phyloP scores from a whole-genome alignment of 2,329 filamentous ascomycete species.

The Colletotrichum magnum region DNA sequence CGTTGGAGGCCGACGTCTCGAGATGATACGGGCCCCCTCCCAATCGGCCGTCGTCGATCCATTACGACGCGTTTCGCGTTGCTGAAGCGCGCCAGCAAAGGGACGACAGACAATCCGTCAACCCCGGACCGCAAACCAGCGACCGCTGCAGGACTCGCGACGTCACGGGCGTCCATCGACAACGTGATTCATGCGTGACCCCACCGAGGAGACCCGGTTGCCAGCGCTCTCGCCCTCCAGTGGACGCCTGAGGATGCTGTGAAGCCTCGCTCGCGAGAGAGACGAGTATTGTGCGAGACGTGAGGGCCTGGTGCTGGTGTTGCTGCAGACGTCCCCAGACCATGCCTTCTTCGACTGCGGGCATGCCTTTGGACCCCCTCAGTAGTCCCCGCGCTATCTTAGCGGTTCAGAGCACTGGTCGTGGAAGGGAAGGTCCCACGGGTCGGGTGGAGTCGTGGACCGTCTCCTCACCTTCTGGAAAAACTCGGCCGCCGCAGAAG shows the following conservation, averaged over 20 bases:
- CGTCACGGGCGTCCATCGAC: slow-evolving; percentile 33
- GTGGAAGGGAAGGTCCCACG: slow-evolving; percentile 2
- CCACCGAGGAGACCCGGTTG: slow-evolving; percentile 18
- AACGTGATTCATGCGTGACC: slow-evolving; percentile 37
- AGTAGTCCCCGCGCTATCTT: background rate
- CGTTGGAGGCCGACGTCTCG: slow-evolving; percentile 3
- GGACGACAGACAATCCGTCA: too few species aligned
- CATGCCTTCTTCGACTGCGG: too few species aligned
- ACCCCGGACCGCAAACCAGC: slow-evolving; percentile 13
- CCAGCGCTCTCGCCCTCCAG: slow-evolving; percentile 4
- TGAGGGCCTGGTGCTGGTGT: too few species aligned
- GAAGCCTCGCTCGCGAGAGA: slow-evolving; percentile 4
- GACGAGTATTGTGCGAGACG: background rate
- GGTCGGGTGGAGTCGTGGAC: slow-evolving; percentile 1
- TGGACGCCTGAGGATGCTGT: slow-evolving; percentile 4
- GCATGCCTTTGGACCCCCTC: background rate
- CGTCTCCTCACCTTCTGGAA: slow-evolving; percentile 39
- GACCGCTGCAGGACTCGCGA: slow-evolving; percentile 32
- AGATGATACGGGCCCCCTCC: slow-evolving; percentile 12
- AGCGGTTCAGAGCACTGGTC: background rate
- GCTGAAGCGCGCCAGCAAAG: slow-evolving; percentile 22
- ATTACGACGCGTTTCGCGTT: slow-evolving; percentile 37
- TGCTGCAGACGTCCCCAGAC: too few species aligned
- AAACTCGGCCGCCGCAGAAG: slow-evolving; percentile 37
- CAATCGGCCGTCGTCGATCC: slow-evolving; percentile 12